These are phyloP conservation scores for Rhodosporidiobolus odoratus DNA, from an alignment of 768 basidiomycete genomes.

Conservation along the genomic window DNA sequence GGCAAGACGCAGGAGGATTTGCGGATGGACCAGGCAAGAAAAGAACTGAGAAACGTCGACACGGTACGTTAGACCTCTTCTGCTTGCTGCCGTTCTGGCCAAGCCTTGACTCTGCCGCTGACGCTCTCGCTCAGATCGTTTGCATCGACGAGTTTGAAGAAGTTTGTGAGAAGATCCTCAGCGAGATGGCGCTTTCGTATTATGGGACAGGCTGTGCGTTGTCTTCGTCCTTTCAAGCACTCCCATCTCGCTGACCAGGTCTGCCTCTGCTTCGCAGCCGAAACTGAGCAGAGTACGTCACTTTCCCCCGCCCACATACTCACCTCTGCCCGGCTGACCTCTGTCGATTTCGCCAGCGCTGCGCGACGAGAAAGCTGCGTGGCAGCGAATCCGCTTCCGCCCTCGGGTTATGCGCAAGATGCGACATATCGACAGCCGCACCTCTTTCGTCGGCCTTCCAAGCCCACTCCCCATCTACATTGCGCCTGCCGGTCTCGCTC, in stretches of 20 bases:
- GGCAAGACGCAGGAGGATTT: conserved; percentile 6
- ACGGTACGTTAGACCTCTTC: conserved; percentile 3
- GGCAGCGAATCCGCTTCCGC: conserved; percentile 33
- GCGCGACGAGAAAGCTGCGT: conserved; percentile 4
- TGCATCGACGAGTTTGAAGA: conserved; percentile 32
- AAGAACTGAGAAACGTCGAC: conserved; percentile 11
- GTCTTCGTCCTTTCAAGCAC: not conserved
- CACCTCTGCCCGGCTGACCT: not conserved
- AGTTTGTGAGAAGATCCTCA: not conserved
- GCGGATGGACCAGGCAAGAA: conserved; percentile 16
- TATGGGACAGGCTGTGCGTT: conserved; percentile 14
- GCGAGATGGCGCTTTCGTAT: conserved; percentile 6
- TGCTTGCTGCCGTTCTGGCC: conserved; percentile 52
- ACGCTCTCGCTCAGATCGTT: conserved; percentile 9
- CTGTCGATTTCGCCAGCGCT: not conserved
- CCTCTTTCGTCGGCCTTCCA: conserved; percentile 63
- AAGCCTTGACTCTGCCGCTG: conserved; percentile 47
- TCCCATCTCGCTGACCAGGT: not conserved
- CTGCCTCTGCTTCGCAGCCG: not conserved
- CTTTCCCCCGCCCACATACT: not conserved
- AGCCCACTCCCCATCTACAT: conserved; percentile 78
- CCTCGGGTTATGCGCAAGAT: conserved; percentile 38
- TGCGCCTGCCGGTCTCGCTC: conserved; percentile 75
- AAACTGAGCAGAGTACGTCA: conserved; percentile 15
- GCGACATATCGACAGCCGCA: conserved; percentile 44